Percentiles rank a stretch among this genome's conserved stretches.
These are phyloP conservation scores for Schizosaccharomyces cryophilus DNA, from an alignment of 805 yeast genomes.

Conservation along the genomic window DNA sequence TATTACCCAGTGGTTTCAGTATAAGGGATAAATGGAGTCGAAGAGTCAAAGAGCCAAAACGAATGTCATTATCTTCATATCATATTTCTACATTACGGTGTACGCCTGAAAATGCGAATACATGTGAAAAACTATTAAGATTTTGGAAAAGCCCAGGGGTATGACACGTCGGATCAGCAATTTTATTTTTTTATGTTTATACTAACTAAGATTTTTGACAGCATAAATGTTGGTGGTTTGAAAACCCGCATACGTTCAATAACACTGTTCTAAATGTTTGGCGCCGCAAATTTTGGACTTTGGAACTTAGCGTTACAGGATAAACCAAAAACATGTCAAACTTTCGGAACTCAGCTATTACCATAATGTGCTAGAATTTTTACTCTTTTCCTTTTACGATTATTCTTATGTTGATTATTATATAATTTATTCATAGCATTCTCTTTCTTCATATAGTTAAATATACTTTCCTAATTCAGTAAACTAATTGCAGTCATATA, in stretches of 20 bases:
- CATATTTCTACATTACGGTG: neutral
- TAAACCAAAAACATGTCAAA: neutral
- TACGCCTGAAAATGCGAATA: neutral
- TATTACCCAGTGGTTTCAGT: neutral
- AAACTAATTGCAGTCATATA: too few relatives aligned
- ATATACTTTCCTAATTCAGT: too few relatives aligned
- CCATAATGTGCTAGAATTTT: too few relatives aligned
- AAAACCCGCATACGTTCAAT: neutral
- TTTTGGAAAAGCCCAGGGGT: neutral
- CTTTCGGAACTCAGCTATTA: too few relatives aligned
- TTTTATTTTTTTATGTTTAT: neutral
- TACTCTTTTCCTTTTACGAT: neutral
- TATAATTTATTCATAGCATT: neutral
- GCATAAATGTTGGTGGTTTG: neutral
- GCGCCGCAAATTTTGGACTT: neutral
- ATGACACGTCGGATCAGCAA: neutral
- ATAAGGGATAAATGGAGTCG: neutral
- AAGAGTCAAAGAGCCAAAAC: neutral
- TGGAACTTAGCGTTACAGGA: neutral
- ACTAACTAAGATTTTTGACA: neutral
- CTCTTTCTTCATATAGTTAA: neutral
- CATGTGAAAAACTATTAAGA: neutral
- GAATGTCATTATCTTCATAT: neutral
- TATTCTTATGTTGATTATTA: neutral
- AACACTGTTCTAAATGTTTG: neutral